phyloP scores from a whole-genome alignment of 345 rosid genomes.

The Eucalyptus brandiana region DNA sequence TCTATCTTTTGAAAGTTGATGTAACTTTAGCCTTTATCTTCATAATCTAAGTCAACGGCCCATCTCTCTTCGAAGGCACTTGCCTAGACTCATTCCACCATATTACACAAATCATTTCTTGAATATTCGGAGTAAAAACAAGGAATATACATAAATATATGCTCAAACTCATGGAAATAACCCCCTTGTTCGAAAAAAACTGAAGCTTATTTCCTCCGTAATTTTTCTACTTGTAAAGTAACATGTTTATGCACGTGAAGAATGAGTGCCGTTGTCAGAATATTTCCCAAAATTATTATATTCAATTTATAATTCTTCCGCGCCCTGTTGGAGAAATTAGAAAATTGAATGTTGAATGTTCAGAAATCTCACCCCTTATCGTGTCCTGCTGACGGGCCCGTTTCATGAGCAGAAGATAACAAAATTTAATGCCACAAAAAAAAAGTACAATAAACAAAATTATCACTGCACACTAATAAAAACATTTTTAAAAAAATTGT shows the following conservation, averaged over 20 bases:
- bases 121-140: not conserved
- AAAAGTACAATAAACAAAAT: not conserved
- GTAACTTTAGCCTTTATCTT: not conserved
- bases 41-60: not conserved
- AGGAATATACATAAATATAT: not conserved
- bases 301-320: not conserved
- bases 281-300: not conserved
- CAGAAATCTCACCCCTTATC: not conserved
- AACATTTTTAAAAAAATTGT: rapidly evolving
- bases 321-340: not conserved
- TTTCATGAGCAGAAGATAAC: not conserved
- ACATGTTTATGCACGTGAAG: not conserved
- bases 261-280: not conserved
- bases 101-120: not conserved
- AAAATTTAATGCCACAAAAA: not conserved
- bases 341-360: not conserved
- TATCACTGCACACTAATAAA: not conserved
- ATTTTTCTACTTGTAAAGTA: not conserved
- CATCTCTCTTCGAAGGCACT: not conserved
- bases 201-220: not conserved
- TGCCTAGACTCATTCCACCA: not conserved
- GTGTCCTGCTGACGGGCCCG: not conserved
- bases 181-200: not conserved
- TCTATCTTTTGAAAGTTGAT: not conserved
- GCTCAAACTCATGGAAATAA: not conserved